Base-by-base conservation (phyloP, 78 protist genomes). In the Paratrimastix pyriformis region DNA sequence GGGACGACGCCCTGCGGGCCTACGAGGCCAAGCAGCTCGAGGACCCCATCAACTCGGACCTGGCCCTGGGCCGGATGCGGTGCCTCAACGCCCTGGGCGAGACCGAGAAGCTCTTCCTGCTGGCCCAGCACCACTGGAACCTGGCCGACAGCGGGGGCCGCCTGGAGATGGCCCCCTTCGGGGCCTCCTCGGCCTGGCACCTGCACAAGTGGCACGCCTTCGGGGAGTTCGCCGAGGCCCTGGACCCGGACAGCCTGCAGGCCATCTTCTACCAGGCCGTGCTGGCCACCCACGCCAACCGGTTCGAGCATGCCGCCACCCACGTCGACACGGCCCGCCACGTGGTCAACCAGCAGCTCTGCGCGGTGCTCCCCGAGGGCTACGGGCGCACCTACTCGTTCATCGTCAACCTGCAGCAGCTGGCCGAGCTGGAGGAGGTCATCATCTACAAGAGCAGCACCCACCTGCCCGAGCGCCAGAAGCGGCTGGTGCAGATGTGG, bases 61-160 rank as follows among this genome's bases (percentile, higher is more conserved):
- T 65, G 9, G 33, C 5, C 57, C 18, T 92, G 13, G 97, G 98
- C 33, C 57, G 83, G 30, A 77, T 92, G 95, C 80, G 97, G 35
- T 94, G 96, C 75, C 82, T 89, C 52, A 69, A 81, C 50, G 93
- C 94, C 29, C 86, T 94, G 18, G 95, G 98, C 40, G 88, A 91
- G 43, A 92, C 91, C 92, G 92, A 87, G 65, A 26, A 55, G 37
- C 74, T 93, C 9, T 35, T 45, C 35, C 15, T 30, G 30, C 44
- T 88, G 35, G 76, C 91, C 0, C 69, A 52, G 21, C 87, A 80
- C 6, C 24, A 58, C 3, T 90, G 93, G 93, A 43, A 8, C 21
- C 21, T 15, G 8, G 59, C 42, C 13, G 65, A 38, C 57, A 55
- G 33, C 35, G 66, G 6, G 18, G n/a, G 3, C 24, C 65, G 70